Base-by-base conservation (phyloP, 2,329 filamentous ascomycete genomes). In the Ceratocystis ficicola region DNA sequence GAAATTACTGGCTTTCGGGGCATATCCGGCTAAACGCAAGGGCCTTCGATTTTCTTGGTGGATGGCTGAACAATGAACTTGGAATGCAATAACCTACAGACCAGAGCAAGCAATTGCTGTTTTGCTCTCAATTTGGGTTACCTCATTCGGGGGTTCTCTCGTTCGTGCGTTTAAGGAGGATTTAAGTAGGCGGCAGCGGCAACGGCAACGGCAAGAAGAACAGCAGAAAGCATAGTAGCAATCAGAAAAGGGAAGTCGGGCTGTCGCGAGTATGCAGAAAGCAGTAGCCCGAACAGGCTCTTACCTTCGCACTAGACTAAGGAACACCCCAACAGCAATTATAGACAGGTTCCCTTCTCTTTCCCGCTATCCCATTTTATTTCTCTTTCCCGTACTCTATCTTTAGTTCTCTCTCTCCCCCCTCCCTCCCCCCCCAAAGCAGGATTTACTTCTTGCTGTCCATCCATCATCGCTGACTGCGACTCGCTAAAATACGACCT, bases 221-320 rank as follows among this genome's bases (percentile, higher is more conserved):
- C 25, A 7, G 52, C 12, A 52, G 20, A 8, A 22, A 10, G 5
- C 44, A 48, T 20, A 48, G 44, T 5, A 36, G 32, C 32, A 36
- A 36, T 8, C 32, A 36, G 32, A 36, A 36, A 10, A 36, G 32
- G 32, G 32, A 36, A 36, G 32, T 36, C 8, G 32, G 8, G 32
- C 32, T 36, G 32, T 36, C 7, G 5, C 32, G 7, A 36, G 44
- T 46, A 46, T n/a, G 44, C 12, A 48, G 15, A 7, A 17, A 48
- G 44, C 44, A 48, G 44, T 17, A 48, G 44, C 44, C 7, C 20
- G 17, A 64, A 20, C 17, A 63, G 32, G 44, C 32, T 64, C 41
- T 63, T 36, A 59, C 61, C 44, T 46, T 55, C 36, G 52, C 66
- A 59, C 55, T 60, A 50, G 57, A n/a, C 22, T 32, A 52, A 25